Evolutionary conservation across 2,329 filamentous ascomycete species (phyloP).

Genomic region (Fusarium citri): DNA sequence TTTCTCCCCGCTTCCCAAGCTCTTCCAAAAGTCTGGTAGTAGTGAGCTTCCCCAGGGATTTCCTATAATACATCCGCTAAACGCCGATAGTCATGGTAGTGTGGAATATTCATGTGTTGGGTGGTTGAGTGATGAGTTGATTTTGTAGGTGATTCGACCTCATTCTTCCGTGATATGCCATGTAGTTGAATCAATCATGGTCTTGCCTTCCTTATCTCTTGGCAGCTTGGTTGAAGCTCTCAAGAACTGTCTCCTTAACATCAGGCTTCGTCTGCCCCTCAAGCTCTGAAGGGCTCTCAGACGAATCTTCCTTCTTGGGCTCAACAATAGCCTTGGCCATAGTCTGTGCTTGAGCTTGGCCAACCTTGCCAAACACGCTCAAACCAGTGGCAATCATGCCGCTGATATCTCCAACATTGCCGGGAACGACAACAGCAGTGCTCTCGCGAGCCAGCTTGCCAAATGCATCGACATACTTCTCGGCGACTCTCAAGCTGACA

Average conservation of each 20-base stretch:
- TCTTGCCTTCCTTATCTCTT: conserved; percentile 44
- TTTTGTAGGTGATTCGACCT: conserved; percentile 13
- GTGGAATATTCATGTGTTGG: conserved; percentile 33
- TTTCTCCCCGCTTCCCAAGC: conserved; percentile 13
- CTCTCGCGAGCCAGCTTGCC: conserved; percentile 92
- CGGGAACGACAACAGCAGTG: conserved; percentile 93
- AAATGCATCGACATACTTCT: conserved; percentile 98
- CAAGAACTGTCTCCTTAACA: conserved; percentile 56
- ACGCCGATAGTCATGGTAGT: conserved; percentile 45
- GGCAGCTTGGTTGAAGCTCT: conserved; percentile 54
- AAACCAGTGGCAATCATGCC: conserved; percentile 97
- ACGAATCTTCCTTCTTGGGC: conserved; percentile 40
- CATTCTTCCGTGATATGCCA: conserved; percentile 2
- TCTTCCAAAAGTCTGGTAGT: conserved; percentile 26
- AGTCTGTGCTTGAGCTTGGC: conserved; percentile 77
- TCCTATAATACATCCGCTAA: conserved; percentile 48
- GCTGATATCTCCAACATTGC: conserved; percentile 95
- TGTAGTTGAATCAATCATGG: neutral
- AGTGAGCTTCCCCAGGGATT: conserved; percentile 29
- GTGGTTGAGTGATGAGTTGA: conserved; percentile 35
- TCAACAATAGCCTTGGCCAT: conserved; percentile 67
- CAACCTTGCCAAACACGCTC: conserved; percentile 95
- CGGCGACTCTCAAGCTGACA: conserved; percentile 87
- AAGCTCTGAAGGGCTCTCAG: conserved; percentile 26
- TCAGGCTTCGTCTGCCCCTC: conserved; percentile 36